Base-by-base conservation (phyloP, 148 eudicot species). In the Dianthus caryophyllus region DNA sequence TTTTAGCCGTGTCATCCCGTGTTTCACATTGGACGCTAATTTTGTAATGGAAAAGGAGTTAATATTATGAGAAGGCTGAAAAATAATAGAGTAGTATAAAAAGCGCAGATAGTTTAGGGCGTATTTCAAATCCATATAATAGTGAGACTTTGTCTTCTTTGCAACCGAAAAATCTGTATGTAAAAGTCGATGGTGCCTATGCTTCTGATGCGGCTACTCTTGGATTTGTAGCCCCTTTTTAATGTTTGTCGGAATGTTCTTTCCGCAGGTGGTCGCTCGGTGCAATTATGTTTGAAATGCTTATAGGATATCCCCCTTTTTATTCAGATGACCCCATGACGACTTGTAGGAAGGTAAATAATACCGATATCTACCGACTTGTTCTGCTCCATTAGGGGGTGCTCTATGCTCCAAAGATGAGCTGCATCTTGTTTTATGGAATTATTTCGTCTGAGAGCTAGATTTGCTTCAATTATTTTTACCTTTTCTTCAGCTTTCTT, bases 271-370 rank as follows among this genome's bases (percentile, higher is more conserved):
- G 98, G 98, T 92, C 98, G 48, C 89, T 92, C 51, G 98, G 98
- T 58, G 94, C 98, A 69, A 92, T 92, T 44, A 89, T 89, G 94
- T 89, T 72, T 68, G 96, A 89, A 79, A 92, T 92, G 98, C 98
- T 92, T 67, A 94, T 92, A 1, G 96, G 98, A 21, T 92, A 89
- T 75, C 98, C 98, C 15, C 98, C 98, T 67, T 92, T 92, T 67
- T 92, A 92, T 81, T 92, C 98, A 41, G 98, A 92, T 83, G 94
- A 92, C 73, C 91, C 98, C 59, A 89, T 92, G 98, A 84, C 96
- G 58, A 92, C 98, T 24, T 92, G 98, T 80, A 74, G 98, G 79
- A 92, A 92, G 96, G 98, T 89, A 81, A 47, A 61, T 47, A 47
- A 61, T 47, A 36, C 44, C 25, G 30, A 36, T 4, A 52, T 17